Evolutionary conservation across 495 filamentous ascomycete genomes (phyloP), one percentile per base, ranked within the genome.

Genomic region (Penicillium manginii): DNA sequence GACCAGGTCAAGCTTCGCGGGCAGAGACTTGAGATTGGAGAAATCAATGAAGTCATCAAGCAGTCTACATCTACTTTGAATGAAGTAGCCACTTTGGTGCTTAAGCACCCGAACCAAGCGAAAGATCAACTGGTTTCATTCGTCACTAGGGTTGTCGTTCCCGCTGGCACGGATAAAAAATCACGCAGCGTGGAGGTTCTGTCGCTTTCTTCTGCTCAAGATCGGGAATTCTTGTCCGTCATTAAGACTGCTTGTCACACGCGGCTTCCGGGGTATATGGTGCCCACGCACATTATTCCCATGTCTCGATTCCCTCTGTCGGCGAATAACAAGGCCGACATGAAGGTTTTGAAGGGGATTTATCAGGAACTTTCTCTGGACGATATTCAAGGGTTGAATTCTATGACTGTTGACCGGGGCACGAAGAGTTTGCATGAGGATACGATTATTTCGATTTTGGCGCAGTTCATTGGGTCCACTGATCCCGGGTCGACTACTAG

Each of bases 1-100:
- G 88, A 88, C 47, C 91, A 93, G 67, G 82, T 91, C 50, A 96
- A 93, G 65, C 80, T 96, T 18, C 81, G 90, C 29, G 91, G 91
- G 1, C 86, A 93, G 60, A 76, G 90, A 55, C 78, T 92, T 26
- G 90, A 93, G 60, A 79, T 94, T 42, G 83, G 84, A 2, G 92
- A 97, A 65, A 88, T 97, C 49, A 83, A 81, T 23, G 76, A 82
- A 53, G 77, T 82, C 2, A 69, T 85, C 42, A 74, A 71, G 58
- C 70, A 73, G 7, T 66, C 74, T 7, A 73, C 69, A 1, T 50
- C 60, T 18, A 54, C 69, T 32, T 51, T 62, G 8, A 71, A 78
- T 33, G 71, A 74, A 43, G 73, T 78, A 7, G 77, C 71, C 19
- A 75, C 78, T 0, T 68, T 72, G 12, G 69, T 84, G 17, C 64